A percentile compares a stretch with the other conserved stretches of the same genome.
Evolutionary conservation across 441 rosid species (phyloP).

Genomic region (Pelargonium australe): DNA sequence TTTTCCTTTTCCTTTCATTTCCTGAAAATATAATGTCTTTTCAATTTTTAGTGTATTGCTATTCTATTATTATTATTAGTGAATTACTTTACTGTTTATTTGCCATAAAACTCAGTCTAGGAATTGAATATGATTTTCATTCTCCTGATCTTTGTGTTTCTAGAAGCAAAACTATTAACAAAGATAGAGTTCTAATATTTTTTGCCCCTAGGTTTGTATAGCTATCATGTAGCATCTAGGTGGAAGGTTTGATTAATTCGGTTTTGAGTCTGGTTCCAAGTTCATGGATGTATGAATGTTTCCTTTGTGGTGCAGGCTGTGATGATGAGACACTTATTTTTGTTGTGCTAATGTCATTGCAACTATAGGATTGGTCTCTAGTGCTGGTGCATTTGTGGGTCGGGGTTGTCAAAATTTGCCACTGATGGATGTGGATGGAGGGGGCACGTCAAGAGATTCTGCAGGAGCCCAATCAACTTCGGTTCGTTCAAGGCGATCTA

Average conservation of each 20-base stretch:
- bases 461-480: slow-evolving; percentile 23
- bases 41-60: not conserved
- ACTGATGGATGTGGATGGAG: slow-evolving; percentile 43
- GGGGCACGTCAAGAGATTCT: slow-evolving; percentile 26
- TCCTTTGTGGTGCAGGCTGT: slow-evolving; percentile 1
- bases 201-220: not conserved
- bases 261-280: slow-evolving; percentile 1
- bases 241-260: not conserved
- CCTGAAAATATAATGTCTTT: not conserved
- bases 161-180: not conserved
- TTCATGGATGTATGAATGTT: not conserved
- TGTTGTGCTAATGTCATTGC: not conserved
- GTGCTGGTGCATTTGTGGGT: slow-evolving; percentile 17
- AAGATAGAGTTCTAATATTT: not conserved
- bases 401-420: slow-evolving; percentile 16
- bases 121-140: not conserved
- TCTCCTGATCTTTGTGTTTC: not conserved
- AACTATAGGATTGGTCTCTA: not conserved
- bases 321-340: not conserved
- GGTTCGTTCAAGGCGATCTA: slow-evolving; percentile 28
- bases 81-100: not conserved
- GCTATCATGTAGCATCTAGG: not conserved
- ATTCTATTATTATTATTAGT: not conserved
- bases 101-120: not conserved
- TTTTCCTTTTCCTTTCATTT: too few relatives aligned